Base-by-base conservation (phyloP, 768 basidiomycete genomes). In the Lentinula guzmanii region DNA sequence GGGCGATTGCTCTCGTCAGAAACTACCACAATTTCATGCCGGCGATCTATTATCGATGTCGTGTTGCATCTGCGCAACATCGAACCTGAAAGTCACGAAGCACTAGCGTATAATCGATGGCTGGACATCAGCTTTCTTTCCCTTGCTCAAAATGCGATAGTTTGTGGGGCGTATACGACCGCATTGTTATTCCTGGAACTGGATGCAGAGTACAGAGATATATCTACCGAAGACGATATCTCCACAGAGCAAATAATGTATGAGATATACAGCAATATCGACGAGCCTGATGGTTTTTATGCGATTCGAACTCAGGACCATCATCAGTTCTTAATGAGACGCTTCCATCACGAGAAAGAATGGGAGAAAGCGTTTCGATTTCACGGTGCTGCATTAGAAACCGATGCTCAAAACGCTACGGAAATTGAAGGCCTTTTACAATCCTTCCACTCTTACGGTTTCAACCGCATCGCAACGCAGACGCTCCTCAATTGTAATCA, bases 241-340 rank as follows among this genome's bases (percentile, higher is more conserved):
- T 71, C 74, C 15, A 75, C 79, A 1, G 91, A 93, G 65, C 77
- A 89, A 61, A 79, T 95, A 28, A 75, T 98, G 21, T 98, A 94
- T 75, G 89, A 90, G 54, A 93, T 98, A 54, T 99, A 98, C 69
- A 86, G 87, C 58, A 90, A 94, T 66, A 94, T 99, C 62, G 95
- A 97, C 68, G 97, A 99, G 70, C 95, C 95, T 0, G 97, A 99
- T 67, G 95, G 97, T 1, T 99, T 99, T 71, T 99, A 99, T 72
- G 94, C 94, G 5, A 94, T 98, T 62, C 81, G 87, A 63, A 86
- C 89, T 6, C 73, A 80, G 35, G 86, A 98, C 68, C 81, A 91
- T n/a, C 82, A 85, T 28, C 81, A 83, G 48, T 90, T 95, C 60
- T 80, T 99, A 39, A 79, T 95, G 56, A 89, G 86, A 64, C 85